Evolutionary conservation across 441 rosid species (phyloP).

Genomic region (Erodium texanum): DNA sequence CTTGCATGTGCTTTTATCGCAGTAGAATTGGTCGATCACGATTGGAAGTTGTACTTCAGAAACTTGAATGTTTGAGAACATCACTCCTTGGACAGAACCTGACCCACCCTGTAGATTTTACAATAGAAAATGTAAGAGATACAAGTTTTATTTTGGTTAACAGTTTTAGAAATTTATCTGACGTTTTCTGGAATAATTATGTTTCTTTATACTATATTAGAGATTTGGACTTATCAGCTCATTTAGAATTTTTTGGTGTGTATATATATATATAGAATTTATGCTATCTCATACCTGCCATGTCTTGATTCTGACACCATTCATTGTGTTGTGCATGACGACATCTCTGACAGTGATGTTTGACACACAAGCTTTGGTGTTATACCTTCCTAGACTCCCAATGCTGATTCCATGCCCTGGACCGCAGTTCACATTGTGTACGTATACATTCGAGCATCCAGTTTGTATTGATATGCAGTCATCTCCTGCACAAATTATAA

Average conservation of each 20-base stretch:
- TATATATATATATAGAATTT: too few relatives aligned
- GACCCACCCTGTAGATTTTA: constrained; percentile 70
- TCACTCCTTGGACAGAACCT: constrained; percentile 70
- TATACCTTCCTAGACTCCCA: constrained; percentile 78
- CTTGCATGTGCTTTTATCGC: constrained; percentile 63
- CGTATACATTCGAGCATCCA: constrained; percentile 74
- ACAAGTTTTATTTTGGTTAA: too few relatives aligned
- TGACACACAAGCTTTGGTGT: constrained; percentile 87
- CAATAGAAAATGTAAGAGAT: constrained; percentile 17
- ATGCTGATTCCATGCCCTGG: constrained; percentile 99
- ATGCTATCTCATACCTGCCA: constrained; percentile 64
- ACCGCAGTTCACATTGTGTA: constrained; percentile 86
- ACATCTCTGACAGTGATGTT: constrained; percentile 83
- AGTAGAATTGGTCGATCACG: constrained; percentile 84
- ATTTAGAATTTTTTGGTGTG: not conserved
- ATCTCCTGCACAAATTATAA: constrained; percentile 56
- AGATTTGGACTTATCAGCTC: not conserved
- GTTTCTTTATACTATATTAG: not conserved
- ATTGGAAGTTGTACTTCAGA: constrained; percentile 83
- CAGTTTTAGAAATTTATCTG: not conserved
- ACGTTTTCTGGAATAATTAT: not conserved
- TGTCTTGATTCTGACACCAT: constrained; percentile 88
- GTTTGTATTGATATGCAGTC: constrained; percentile 93
- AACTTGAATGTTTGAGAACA: constrained; percentile 89
- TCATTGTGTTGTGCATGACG: constrained; percentile 76